Conservation (phyloP, 163 green algal genomes). For the Chlamydomonas reinhardtii region DNA sequence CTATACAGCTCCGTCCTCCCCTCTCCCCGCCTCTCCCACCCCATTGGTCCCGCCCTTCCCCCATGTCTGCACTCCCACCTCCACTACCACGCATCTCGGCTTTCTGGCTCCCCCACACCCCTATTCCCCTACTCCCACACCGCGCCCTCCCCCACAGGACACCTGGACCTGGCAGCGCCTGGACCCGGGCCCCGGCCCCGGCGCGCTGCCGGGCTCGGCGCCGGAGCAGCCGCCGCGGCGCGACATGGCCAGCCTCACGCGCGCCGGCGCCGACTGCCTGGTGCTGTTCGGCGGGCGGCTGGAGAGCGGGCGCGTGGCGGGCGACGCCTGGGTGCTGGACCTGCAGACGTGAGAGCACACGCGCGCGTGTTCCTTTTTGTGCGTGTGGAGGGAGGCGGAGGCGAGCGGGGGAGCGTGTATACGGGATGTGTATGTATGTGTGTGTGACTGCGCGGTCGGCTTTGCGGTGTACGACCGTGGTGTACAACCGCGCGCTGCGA, state of each 20-base stretch:
- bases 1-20: too few relatives aligned
- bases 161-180: constrained; percentile 60
- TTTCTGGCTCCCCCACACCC: too few relatives aligned
- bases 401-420: too few relatives aligned
- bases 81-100: too few relatives aligned
- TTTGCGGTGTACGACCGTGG: too few relatives aligned
- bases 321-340: constrained; percentile 66
- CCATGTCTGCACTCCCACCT: too few relatives aligned
- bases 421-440: too few relatives aligned
- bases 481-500: too few relatives aligned
- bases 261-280: constrained; percentile 24
- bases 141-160: constrained; percentile 24
- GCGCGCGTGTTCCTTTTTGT: not conserved
- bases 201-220: not conserved
- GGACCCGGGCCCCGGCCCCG: not conserved
- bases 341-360: constrained; percentile 43
- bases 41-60: too few relatives aligned
- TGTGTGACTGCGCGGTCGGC: too few relatives aligned
- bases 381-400: not conserved
- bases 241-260: constrained; percentile 66
- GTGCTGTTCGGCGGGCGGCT: constrained; percentile 69
- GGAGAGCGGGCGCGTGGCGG: constrained; percentile 52
- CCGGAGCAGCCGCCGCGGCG: constrained; percentile 32
- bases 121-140: too few relatives aligned
- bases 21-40: too few relatives aligned